phyloP scores from a whole-genome alignment of 73 alveolate genomes.

The Tetrahymena elliotti region DNA sequence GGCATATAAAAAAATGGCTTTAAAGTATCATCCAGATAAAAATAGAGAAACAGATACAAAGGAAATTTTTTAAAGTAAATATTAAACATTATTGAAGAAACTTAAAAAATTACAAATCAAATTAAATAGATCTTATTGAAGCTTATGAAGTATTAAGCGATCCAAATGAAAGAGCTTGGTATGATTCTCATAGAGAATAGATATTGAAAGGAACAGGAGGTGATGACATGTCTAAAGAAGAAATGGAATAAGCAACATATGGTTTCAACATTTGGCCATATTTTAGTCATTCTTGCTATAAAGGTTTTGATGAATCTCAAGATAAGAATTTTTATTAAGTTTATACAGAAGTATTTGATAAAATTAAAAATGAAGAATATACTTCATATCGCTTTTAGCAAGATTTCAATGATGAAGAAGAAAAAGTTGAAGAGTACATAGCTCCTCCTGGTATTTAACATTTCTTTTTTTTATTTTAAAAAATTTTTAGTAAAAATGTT shows the following conservation, averaged over 20 bases:
- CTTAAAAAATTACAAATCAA: background rate
- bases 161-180: constrained; percentile 92
- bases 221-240: constrained; percentile 42
- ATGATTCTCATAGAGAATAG: constrained; percentile 82
- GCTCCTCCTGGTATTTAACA: constrained; percentile 61
- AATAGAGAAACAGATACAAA: constrained; percentile 4
- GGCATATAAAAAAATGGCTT: background rate
- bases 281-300: constrained; percentile 50
- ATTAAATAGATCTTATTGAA: constrained; percentile 77
- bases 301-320: constrained; percentile 54
- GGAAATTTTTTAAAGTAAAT: background rate
- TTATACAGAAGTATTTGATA: constrained; percentile 59
- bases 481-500: too few species aligned
- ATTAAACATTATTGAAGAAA: background rate
- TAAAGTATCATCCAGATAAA: background rate
- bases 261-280: constrained; percentile 62
- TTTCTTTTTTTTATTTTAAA: too few species aligned
- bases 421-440: constrained; percentile 41
- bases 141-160: constrained; percentile 89
- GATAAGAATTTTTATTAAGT: constrained; percentile 63
- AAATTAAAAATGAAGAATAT: constrained; percentile 72
- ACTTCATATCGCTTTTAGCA: constrained; percentile 4
- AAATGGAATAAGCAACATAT: constrained; percentile 56
- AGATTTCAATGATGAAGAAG: constrained; percentile 56
- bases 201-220: constrained; percentile 67